Evolutionary conservation across 345 rosid species (phyloP).

Genomic region (Eucalyptus virginea): DNA sequence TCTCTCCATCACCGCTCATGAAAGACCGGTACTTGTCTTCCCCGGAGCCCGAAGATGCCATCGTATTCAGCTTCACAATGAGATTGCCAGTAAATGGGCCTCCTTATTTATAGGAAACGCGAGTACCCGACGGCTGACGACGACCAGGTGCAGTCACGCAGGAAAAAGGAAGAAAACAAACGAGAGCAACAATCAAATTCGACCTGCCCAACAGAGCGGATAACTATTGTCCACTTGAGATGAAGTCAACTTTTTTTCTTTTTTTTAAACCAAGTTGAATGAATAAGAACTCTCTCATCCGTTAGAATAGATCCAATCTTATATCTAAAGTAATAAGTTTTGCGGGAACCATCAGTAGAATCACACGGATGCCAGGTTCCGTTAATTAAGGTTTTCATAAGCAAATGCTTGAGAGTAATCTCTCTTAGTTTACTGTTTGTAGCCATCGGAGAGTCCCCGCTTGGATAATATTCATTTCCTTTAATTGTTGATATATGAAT

Average conservation of each 20-base stretch:
- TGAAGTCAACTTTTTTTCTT: not conserved
- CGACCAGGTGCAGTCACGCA: not conserved
- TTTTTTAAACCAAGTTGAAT: not conserved
- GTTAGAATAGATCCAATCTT: not conserved
- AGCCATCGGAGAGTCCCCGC: not conserved
- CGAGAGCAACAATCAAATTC: not conserved
- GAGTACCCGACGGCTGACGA: not conserved
- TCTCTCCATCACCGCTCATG: slow-evolving; percentile 42
- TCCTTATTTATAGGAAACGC: not conserved
- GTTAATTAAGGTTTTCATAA: not conserved
- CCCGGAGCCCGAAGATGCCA: slow-evolving; percentile 9
- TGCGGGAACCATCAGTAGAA: not conserved
- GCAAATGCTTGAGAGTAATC: not conserved
- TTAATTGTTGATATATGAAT: not conserved
- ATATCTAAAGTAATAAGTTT: not conserved
- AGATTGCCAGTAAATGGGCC: not conserved
- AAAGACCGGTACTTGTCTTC: slow-evolving; percentile 33
- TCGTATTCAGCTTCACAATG: not conserved
- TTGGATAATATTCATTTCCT: not conserved
- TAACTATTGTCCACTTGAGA: not conserved
- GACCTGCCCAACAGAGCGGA: not conserved
- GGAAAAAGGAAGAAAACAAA: not conserved
- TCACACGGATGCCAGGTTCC: not conserved
- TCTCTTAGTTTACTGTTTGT: not conserved
- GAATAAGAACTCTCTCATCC: not conserved